A percentile compares a stretch with the other conserved stretches of the same genome.
These are phyloP conservation scores for Corylus heterophylla DNA, from an alignment of 306 rosid genomes.

Conservation along the genomic window DNA sequence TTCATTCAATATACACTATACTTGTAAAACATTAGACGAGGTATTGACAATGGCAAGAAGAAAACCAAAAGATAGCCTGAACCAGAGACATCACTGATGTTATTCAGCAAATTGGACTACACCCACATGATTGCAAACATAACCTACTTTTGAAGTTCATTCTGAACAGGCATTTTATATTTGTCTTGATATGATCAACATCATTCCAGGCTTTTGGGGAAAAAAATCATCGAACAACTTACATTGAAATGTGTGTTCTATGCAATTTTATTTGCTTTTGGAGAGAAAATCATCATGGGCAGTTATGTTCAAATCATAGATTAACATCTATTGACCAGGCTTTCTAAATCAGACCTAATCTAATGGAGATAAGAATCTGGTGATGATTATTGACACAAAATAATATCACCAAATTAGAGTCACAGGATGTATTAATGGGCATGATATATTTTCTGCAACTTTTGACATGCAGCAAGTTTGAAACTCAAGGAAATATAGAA, in stretches of 20 bases:
- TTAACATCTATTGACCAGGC: neutral
- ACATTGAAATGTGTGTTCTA: too few relatives aligned
- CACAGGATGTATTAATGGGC: neutral
- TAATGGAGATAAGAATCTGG: too few relatives aligned
- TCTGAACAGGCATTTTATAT: neutral
- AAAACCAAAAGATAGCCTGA: too few relatives aligned
- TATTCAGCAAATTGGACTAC: too few relatives aligned
- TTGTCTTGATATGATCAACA: neutral
- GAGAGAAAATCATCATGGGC: neutral
- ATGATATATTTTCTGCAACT: neutral
- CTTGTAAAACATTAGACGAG: too few relatives aligned
- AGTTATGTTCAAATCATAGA: neutral
- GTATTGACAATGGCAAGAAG: too few relatives aligned
- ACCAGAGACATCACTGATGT: neutral
- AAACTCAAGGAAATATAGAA: neutral
- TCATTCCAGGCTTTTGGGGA: neutral
- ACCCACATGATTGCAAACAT: too few relatives aligned
- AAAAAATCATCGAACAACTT: neutral
- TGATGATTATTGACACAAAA: neutral
- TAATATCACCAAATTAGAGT: neutral
- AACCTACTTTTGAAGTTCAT: neutral
- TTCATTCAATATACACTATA: too few relatives aligned
- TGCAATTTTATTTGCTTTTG: neutral
- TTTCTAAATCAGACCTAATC: neutral
- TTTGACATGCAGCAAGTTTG: neutral